phyloP scores from a whole-genome alignment of 495 filamentous ascomycete species.

The Penicillium parvum region DNA sequence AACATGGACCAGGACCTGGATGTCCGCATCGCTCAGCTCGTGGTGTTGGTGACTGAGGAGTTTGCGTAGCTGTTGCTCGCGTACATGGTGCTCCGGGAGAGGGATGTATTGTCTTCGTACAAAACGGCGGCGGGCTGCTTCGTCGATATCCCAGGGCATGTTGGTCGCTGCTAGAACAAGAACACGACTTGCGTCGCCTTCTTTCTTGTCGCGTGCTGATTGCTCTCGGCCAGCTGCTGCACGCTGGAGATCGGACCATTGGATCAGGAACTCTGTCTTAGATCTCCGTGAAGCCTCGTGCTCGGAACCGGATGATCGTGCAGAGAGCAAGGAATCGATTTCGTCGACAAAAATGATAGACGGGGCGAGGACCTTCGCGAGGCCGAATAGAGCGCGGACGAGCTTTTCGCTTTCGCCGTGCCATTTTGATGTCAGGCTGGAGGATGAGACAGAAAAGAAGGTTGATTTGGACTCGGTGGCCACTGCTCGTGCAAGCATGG shows the following conservation, averaged over 20 bases:
- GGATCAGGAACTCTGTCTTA: conserved; percentile 97
- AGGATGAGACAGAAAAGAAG: conserved; percentile 96
- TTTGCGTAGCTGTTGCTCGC: conserved; percentile 69
- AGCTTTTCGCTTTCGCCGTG: conserved; percentile 96
- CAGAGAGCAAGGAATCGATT: conserved; percentile 90
- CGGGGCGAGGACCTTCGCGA: conserved; percentile 86
- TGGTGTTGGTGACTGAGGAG: conserved; percentile 87
- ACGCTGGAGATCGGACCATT: conserved; percentile 90
- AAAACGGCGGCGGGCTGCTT: conserved; percentile 87
- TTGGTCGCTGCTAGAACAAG: conserved; percentile 96
- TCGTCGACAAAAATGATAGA: conserved; percentile 99
- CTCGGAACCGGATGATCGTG: conserved; percentile 76
- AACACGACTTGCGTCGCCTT: conserved; percentile 86
- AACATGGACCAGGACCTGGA: conserved; percentile 68
- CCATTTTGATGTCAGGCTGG: conserved; percentile 91
- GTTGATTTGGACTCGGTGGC: conserved; percentile 93
- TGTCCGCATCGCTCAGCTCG: conserved; percentile 66
- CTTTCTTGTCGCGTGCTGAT: conserved; percentile 58
- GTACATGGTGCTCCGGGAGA: conserved; percentile 76
- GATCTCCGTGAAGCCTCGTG: conserved; percentile 91
- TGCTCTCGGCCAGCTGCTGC: conserved; percentile 84
- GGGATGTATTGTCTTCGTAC: conserved; percentile 96
- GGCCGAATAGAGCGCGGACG: conserved; percentile 83
- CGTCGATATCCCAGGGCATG: conserved; percentile 96
- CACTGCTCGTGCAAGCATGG: conserved; percentile 93